Conservation (phyloP, 495 filamentous ascomycete genomes). For the Trichocladium uniseriatum region DNA sequence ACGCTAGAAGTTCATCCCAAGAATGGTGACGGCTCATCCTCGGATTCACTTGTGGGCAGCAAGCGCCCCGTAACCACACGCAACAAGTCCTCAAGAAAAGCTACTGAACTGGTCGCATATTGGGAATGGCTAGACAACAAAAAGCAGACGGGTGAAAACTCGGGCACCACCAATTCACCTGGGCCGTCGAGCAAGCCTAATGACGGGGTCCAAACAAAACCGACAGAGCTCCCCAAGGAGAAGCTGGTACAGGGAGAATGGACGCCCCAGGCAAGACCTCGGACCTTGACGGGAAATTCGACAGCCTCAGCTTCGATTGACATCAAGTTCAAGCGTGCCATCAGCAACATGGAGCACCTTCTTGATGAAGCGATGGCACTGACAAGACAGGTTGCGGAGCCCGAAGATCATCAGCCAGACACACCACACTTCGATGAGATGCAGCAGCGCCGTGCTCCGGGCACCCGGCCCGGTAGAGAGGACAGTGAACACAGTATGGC, state of each 20-base stretch:
- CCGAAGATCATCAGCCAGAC: constrained; percentile 14
- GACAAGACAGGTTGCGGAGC: constrained; percentile 30
- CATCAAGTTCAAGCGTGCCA: constrained; percentile 23
- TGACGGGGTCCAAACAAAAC: no score
- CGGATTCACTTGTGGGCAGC: neutral
- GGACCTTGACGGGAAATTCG: constrained; percentile 2
- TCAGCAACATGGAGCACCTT: constrained; percentile 38
- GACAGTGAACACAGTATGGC: neutral
- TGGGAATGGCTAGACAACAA: constrained; percentile 13
- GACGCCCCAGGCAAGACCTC: neutral
- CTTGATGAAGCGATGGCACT: constrained; percentile 38
- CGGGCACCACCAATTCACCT: no score
- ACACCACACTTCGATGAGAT: no score
- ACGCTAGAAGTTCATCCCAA: no score
- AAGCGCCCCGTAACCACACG: neutral
- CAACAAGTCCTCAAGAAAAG: neutral
- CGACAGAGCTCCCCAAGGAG: no score
- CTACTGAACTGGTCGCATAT: constrained; percentile 17
- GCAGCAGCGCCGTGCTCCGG: no score
- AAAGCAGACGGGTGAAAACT: no score
- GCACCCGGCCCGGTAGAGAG: no score
- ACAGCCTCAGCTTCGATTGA: constrained; percentile 13
- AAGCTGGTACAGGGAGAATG: neutral
- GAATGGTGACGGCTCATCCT: neutral
- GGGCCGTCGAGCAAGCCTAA: no score